These are phyloP conservation scores for Aspergillus sp. DNA, from an alignment of 2,329 filamentous ascomycete species.

Conservation along the genomic window DNA sequence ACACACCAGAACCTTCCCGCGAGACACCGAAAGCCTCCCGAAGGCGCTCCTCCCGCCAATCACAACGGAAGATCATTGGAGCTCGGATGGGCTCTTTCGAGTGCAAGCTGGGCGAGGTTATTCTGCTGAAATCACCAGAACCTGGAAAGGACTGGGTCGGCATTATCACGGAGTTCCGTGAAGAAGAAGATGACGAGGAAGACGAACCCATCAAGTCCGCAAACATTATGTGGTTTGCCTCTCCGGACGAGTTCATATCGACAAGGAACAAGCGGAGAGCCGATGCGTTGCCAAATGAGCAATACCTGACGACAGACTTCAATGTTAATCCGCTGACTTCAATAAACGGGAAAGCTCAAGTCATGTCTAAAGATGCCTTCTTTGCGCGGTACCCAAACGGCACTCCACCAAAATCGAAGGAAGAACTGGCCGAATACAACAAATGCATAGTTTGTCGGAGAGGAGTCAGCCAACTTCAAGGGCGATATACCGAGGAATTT, in stretches of 20 bases:
- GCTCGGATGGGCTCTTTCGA: slow-evolving; percentile 80
- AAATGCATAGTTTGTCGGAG: slow-evolving; percentile 89
- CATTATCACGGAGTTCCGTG: slow-evolving; percentile 78
- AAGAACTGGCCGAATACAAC: slow-evolving; percentile 67
- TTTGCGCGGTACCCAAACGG: slow-evolving; percentile 70
- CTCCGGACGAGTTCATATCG: slow-evolving; percentile 82
- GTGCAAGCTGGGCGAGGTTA: slow-evolving; percentile 77
- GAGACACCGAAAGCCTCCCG: slow-evolving; percentile 26
- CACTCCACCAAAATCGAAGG: slow-evolving; percentile 64
- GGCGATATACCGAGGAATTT: slow-evolving; percentile 90
- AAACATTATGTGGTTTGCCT: slow-evolving; percentile 90
- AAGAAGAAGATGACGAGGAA: slow-evolving; percentile 66
- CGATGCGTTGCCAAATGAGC: slow-evolving; percentile 82
- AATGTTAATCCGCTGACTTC: slow-evolving; percentile 84
- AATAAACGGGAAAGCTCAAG: slow-evolving; percentile 83
- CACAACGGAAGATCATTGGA: slow-evolving; percentile 64
- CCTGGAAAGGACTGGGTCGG: slow-evolving; percentile 89
- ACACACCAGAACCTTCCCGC: slow-evolving; percentile 16
- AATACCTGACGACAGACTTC: slow-evolving; percentile 85
- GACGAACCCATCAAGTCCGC: slow-evolving; percentile 62
- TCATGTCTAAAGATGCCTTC: slow-evolving; percentile 74
- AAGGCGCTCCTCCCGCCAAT: slow-evolving; percentile 31
- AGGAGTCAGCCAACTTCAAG: slow-evolving; percentile 84
- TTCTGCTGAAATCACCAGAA: slow-evolving; percentile 85
- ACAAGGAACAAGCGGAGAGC: slow-evolving; percentile 78